Base-by-base conservation (phyloP, 2,329 filamentous ascomycete genomes). In the Trichoderma pleuroti region DNA sequence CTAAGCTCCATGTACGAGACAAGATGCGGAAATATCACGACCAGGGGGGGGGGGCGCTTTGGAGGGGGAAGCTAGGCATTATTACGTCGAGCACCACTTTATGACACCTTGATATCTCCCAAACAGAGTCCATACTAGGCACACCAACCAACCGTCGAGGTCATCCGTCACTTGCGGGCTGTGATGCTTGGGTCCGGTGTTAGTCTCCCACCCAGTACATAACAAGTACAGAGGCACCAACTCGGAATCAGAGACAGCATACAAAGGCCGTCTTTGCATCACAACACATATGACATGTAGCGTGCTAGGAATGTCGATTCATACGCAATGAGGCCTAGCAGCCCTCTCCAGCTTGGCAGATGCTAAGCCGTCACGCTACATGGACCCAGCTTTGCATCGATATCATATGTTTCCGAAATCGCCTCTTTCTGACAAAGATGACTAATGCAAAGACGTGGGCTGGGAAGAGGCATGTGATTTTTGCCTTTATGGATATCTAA, bases 61-160 rank as follows among this genome's bases (percentile, higher is more conserved):
- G 59, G 56, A 42, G 36, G 64, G 54, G 56, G 36, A 18, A 60
- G 52, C 34, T n/a, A 68, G 21, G 54, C 28, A 39, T 59, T 59
- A 60, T 68, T 68, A 68, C 64, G 64, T 60, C 52, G 64, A 59
- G 36, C 36, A 59, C 64, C 34, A 24, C 64, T 59, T 68, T 59
- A 68, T 68, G 52, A 26, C 64, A 68, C 64, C 52, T 68, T 59
- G 34, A 34, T 46, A 68, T 68, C 52, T 59, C 9, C 54, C 34
- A 60, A 67, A 60, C 49, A 68, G 39, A 66, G 63, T 42, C n/a
- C n/a, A n/a, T n/a, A 6, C 52, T 30, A 42, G 52, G 26, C 64
- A 46, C 64, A 59, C 64, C 54, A 68, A 60, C 36, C 54, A 34
- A 5, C 28, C 32, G 0, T 59, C 26, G 28, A 49, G 52, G 36